These are phyloP conservation scores for Abortiporus biennis DNA, from an alignment of 1,284 basidiomycete genomes.

Conservation along the genomic window DNA sequence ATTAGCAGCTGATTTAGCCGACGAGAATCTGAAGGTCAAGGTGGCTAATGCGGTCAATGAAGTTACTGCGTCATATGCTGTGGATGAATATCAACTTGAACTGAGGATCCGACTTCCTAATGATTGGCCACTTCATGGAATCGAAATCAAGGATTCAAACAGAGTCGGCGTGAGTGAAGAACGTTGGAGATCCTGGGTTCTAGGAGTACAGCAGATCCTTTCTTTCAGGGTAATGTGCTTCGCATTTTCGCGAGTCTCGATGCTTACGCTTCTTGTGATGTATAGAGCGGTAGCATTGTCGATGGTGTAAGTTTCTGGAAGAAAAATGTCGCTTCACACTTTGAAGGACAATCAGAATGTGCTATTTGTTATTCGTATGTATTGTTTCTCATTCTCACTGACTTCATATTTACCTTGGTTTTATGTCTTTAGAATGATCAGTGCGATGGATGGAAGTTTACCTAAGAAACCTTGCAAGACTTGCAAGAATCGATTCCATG, in stretches of 20 bases:
- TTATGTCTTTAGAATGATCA: constrained; percentile 70
- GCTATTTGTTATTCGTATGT: constrained; percentile 91
- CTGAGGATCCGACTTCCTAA: constrained; percentile 82
- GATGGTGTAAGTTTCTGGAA: constrained; percentile 94
- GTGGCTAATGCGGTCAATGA: constrained; percentile 68
- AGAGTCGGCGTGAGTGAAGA: constrained; percentile 87
- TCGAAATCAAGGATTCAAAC: constrained; percentile 85
- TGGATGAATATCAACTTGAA: constrained; percentile 95
- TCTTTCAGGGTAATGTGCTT: constrained; percentile 62
- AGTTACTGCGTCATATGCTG: constrained; percentile 75
- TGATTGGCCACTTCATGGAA: constrained; percentile 88
- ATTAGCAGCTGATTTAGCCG: constrained; percentile 59
- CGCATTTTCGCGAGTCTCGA: background rate
- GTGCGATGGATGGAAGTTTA: constrained; percentile 82
- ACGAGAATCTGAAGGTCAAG: constrained; percentile 81
- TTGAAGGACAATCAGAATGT: constrained; percentile 91
- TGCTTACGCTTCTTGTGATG: constrained; percentile 3
- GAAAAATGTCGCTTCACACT: constrained; percentile 88
- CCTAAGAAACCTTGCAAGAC: constrained; percentile 93
- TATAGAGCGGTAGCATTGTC: constrained; percentile 83
- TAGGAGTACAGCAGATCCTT: constrained; percentile 90
- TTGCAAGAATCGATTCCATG: constrained; percentile 95
- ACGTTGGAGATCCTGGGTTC: constrained; percentile 91
- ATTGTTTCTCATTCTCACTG: background rate
- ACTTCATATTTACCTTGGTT: background rate